phyloP scores from a whole-genome alignment of 1,284 basidiomycete species.

The Peniophora sp. region DNA sequence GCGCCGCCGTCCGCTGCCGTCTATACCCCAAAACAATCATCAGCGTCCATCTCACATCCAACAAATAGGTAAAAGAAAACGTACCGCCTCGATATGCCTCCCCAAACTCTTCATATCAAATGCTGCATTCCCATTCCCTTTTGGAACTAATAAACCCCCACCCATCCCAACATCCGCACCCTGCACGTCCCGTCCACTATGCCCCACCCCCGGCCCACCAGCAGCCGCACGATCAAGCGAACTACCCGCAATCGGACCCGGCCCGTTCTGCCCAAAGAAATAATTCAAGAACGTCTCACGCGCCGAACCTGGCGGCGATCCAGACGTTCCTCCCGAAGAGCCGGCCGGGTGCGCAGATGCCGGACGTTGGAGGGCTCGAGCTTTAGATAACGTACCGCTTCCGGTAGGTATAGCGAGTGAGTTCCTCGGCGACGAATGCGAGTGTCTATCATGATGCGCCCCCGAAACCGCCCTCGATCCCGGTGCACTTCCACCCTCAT shows the following conservation, averaged over 20 bases:
- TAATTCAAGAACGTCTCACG: slow-evolving; percentile 92
- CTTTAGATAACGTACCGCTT: slow-evolving; percentile 23
- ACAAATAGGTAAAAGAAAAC: slow-evolving; percentile 24
- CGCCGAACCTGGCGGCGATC: slow-evolving; percentile 32
- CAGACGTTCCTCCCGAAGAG: no score
- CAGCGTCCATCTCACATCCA: background rate
- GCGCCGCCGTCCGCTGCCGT: slow-evolving; percentile 49
- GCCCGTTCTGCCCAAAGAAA: slow-evolving; percentile 85
- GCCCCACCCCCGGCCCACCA: no score
- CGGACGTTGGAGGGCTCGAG: slow-evolving; percentile 27
- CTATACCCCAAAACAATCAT: slow-evolving; percentile 21
- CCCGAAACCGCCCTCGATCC: slow-evolving; percentile 19
- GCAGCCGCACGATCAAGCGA: slow-evolving; percentile 29
- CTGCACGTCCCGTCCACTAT: slow-evolving; percentile 50
- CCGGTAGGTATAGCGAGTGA: slow-evolving; percentile 12
- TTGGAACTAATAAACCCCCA: slow-evolving; percentile 58
- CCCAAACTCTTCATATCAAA: slow-evolving; percentile 99
- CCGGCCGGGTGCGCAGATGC: slow-evolving; percentile 23
- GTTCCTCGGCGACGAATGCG: slow-evolving; percentile 73
- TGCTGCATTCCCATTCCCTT: slow-evolving; percentile 75
- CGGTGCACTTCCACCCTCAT: slow-evolving; percentile 34
- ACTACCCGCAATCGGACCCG: slow-evolving; percentile 52
- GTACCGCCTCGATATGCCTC: slow-evolving; percentile 89
- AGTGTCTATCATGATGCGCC: slow-evolving; percentile 50
- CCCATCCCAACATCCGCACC: slow-evolving; percentile 40